Base-by-base conservation (phyloP, 345 rosid species). In the Lumnitzera racemosa region DNA sequence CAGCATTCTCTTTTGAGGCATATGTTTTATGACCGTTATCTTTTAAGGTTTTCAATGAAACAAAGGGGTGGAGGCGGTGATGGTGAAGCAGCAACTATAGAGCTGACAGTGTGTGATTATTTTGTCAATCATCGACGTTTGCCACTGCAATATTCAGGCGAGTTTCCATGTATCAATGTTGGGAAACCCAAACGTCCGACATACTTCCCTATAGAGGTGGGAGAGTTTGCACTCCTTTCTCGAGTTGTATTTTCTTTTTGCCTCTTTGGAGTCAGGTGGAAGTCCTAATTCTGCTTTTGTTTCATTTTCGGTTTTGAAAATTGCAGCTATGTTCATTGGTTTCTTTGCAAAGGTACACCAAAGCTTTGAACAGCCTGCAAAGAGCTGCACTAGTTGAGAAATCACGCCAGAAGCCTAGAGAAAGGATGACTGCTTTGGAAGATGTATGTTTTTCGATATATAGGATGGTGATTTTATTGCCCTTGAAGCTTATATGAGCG, bases 151-250 rank as follows among this genome's bases (percentile, higher is more conserved):
- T 77, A 70, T 63, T 80, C 80, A 50, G 81, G 57, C 14, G 76
- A 72, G 51, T 61, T 80, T 23, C 96, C 90, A 0, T 89, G 96
- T 66, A 70, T 89, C 57, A 86, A 89, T 68, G 87, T 89, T 57
- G 90, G 96, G 64, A 89, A 86, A 65, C 84, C 96, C n/a, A 89
- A 86, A 64, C 74, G 87, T 11, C 87, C 90, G 8, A 77, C 87
- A 31, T 86, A 69, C 60, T 65, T 83, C 58, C 96, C 69, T 4
- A 43, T 64, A n/a, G 76, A 63, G 63, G 72, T 67, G 58, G 55
- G 4, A 16, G 24, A 13, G 12, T 12, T 36, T 14, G 43, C 9
- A 66, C 58, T 61, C 20, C 25, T 13, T 27, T 14, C 6, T 60
- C 49, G 63, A 73, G 46, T 31, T n/a, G 11, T 70, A 73, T 58